Percentiles rank a stretch among this genome's conserved stretches.
Conservation (phyloP, 176 grass and related monocot genomes). For the Bothriochloa decipiens region DNA sequence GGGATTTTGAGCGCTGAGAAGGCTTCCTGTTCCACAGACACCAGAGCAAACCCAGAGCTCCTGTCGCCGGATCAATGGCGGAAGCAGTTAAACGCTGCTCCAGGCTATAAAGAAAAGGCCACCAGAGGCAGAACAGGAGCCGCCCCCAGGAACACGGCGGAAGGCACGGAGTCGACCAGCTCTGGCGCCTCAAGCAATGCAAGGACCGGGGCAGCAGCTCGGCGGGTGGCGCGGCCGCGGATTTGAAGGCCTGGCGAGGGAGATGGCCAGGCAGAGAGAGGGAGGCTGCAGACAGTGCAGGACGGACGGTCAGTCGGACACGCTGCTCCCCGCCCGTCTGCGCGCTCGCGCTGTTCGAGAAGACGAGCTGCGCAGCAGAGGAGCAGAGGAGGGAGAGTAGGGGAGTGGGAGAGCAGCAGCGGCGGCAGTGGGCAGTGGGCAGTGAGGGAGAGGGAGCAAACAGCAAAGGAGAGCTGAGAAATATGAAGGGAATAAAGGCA, state of each 20-base stretch:
- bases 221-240: slow-evolving; percentile 17
- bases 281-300: slow-evolving; percentile 26
- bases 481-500: slow-evolving; percentile 74
- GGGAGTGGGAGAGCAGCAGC: slow-evolving; percentile 9
- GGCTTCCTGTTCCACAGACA: neutral
- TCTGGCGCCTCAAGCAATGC: slow-evolving; percentile 43
- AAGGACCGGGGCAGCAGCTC: slow-evolving; percentile 17
- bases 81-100: slow-evolving; percentile 45
- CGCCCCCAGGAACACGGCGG: slow-evolving; percentile 23
- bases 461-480: slow-evolving; percentile 17
- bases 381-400: neutral
- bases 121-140: slow-evolving; percentile 13
- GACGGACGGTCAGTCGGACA: neutral
- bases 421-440: neutral
- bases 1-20: neutral
- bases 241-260: slow-evolving; percentile 41
- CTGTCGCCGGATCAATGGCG: slow-evolving; percentile 42
- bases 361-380: slow-evolving; percentile 22
- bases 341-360: slow-evolving; percentile 34
- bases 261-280: neutral
- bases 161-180: slow-evolving; percentile 43
- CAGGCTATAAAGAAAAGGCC: slow-evolving; percentile 24
- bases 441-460: neutral
- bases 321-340: slow-evolving; percentile 7
- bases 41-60: neutral